phyloP scores from a whole-genome alignment of 768 basidiomycete genomes.

The Steccherinum ochraceum region DNA sequence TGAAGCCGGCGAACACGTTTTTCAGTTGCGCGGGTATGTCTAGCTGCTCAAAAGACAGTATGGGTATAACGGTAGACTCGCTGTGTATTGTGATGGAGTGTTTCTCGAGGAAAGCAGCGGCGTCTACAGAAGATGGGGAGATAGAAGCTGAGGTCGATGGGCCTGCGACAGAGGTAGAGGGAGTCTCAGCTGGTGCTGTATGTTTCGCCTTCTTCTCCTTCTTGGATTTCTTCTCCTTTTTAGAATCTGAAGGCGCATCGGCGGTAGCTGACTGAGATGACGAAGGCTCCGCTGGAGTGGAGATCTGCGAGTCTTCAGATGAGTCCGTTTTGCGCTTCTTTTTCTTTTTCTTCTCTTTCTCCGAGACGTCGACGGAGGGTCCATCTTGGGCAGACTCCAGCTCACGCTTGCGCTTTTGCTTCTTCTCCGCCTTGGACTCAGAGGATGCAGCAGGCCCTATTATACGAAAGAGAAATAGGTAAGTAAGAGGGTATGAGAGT shows the following conservation, averaged over 20 bases:
- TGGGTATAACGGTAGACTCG: slow-evolving; percentile 47
- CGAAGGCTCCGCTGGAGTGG: slow-evolving; percentile 7
- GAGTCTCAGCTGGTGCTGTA: slow-evolving; percentile 10
- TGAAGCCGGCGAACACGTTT: slow-evolving; percentile 62
- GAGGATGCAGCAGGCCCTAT: background rate
- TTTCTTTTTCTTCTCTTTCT: slow-evolving; percentile 14
- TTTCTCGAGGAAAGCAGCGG: slow-evolving; percentile 58
- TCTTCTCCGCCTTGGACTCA: slow-evolving; percentile 28
- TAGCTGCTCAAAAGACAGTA: slow-evolving; percentile 71
- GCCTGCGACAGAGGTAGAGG: slow-evolving; percentile 12
- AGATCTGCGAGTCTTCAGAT: slow-evolving; percentile 13
- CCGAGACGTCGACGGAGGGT: background rate
- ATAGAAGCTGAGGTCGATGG: slow-evolving; percentile 21
- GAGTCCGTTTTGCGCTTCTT: slow-evolving; percentile 21
- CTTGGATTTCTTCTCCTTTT: slow-evolving; percentile 28
- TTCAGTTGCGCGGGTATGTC: slow-evolving; percentile 58
- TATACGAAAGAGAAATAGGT: too few species aligned
- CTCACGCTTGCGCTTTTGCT: slow-evolving; percentile 37
- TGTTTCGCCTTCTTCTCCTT: slow-evolving; percentile 22
- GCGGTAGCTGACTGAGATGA: slow-evolving; percentile 9
- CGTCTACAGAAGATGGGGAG: slow-evolving; percentile 33
- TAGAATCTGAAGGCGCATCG: slow-evolving; percentile 3
- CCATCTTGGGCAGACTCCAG: slow-evolving; percentile 17
- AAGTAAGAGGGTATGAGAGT: too few species aligned
- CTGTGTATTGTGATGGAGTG: slow-evolving; percentile 71